A percentile compares a stretch with the other conserved stretches of the same genome.
These are phyloP conservation scores for Chaetomium tenue DNA, from an alignment of 495 filamentous ascomycete genomes.

Conservation along the genomic window DNA sequence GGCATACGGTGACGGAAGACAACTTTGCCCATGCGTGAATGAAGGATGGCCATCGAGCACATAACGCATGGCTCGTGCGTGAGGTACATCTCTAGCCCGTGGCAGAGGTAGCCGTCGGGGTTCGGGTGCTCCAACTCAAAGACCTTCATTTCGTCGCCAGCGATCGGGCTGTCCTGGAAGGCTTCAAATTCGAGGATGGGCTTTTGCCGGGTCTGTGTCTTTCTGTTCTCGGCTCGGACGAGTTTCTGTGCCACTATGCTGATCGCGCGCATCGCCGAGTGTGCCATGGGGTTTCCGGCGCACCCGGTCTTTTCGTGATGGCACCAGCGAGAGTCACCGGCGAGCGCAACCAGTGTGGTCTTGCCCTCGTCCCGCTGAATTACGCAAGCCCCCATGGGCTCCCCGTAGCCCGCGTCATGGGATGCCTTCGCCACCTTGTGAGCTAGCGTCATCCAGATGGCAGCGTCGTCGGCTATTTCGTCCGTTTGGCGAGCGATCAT, in stretches of 20 bases:
- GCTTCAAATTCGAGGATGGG: conserved; percentile 46
- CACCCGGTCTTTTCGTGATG: conserved; percentile 45
- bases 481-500: conserved; percentile 55
- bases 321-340: conserved; percentile 73
- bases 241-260: conserved; percentile 77
- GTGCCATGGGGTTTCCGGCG: conserved; percentile 71
- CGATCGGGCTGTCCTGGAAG: conserved; percentile 46
- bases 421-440: conserved; percentile 59
- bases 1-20: conserved; percentile 70
- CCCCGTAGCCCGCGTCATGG: conserved; percentile 57
- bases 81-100: conserved; percentile 83
- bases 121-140: conserved; percentile 47
- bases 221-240: conserved; percentile 46
- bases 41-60: conserved; percentile 93
- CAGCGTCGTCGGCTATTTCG: conserved; percentile 55
- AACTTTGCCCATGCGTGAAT: conserved; percentile 80
- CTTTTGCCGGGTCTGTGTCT: conserved; percentile 24
- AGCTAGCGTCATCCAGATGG: conserved; percentile 68
- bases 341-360: conserved; percentile 61
- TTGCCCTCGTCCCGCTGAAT: conserved; percentile 56
- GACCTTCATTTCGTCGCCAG: conserved; percentile 43
- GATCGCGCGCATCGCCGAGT: conserved; percentile 82
- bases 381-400: conserved; percentile 76
- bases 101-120: conserved; percentile 85
- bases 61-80: conserved; percentile 95